Evolutionary conservation across 495 filamentous ascomycete genomes (phyloP), one percentile per base, ranked within the genome.

Genomic region (Hypoxylon rickii): DNA sequence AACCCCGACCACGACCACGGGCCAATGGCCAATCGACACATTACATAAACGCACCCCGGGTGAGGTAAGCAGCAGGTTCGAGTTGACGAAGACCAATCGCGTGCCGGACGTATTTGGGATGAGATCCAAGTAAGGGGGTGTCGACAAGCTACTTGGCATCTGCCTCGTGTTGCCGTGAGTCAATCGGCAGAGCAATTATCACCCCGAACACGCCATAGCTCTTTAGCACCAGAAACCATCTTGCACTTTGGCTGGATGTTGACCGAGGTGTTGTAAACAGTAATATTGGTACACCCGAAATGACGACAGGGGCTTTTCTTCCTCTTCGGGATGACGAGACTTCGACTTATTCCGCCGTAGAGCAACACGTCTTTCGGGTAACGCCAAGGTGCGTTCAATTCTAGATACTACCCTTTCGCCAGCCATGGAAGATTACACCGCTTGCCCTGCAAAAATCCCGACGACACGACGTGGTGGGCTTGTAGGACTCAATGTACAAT

Each of bases 21-120:
- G 19, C 59, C 59, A 63, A 63, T 57, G 10, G 20, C 17, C n/a
- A 26, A 12, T 37, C 53, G 40, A 54, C 44, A 49, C 39, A 58
- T 63, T 50, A 53, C 44, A 58, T 50, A 51, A 58, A 50, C 43
- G n/a, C n/a, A n/a, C n/a, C n/a, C n/a, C n/a, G 58, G 32, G 36
- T 31, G 21, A 31, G 7, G 49, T 63, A 63, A 63, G 53, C 44
- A 58, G 16, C 32, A 7, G n/a, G n/a, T n/a, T n/a, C n/a, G n/a
- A n/a, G n/a, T n/a, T n/a, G n/a, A n/a, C n/a, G 8, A 22, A 48
- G 19, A 6, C 59, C 59, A 63, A 63, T 53, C 38, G 57, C 15
- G 18, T 47, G 15, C 26, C 40, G 36, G 12, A 32, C 31, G n/a
- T 8, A 29, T 45, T 11, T 36, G 17, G 15, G 22, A 51, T 51